These are phyloP conservation scores for Monilinia fructicola DNA, from an alignment of 2,329 filamentous ascomycete genomes.

Conservation along the genomic window DNA sequence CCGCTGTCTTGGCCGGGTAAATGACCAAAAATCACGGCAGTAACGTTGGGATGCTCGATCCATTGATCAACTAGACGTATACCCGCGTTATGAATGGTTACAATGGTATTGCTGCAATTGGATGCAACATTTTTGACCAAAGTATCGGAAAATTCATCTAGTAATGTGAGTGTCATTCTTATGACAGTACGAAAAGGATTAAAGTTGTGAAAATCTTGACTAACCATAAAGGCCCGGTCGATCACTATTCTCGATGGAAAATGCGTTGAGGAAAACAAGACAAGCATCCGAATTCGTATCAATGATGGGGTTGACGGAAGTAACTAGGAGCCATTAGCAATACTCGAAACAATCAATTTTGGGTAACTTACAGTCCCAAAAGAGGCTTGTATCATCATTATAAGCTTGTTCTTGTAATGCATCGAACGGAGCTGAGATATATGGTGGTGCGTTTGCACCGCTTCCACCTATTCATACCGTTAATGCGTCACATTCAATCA, in stretches of 20 bases:
- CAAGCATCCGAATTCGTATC: constrained; percentile 52
- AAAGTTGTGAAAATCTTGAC: background rate
- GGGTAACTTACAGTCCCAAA: constrained; percentile 54
- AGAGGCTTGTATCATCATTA: constrained; percentile 46
- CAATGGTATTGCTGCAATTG: constrained; percentile 61
- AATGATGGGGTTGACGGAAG: constrained; percentile 46
- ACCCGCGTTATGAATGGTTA: constrained; percentile 64
- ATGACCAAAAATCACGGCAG: constrained; percentile 59
- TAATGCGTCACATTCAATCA: constrained; percentile 40
- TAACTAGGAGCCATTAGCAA: background rate
- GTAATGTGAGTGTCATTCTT: background rate
- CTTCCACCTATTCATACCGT: constrained; percentile 42
- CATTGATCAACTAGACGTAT: constrained; percentile 59
- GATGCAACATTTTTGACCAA: constrained; percentile 55
- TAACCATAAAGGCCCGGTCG: constrained; percentile 45
- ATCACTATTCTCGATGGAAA: background rate
- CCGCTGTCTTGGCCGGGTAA: constrained; percentile 62
- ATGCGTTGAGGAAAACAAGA: constrained; percentile 50
- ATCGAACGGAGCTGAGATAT: constrained; percentile 55
- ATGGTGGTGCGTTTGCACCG: constrained; percentile 49
- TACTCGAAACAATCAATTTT: constrained; percentile 35
- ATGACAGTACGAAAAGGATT: no score
- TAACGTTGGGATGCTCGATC: constrained; percentile 59
- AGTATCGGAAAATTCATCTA: constrained; percentile 57
- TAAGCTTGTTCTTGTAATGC: background rate